Percentiles rank a stretch among this genome's conserved stretches.
These are phyloP conservation scores for Yarrowia galli DNA, from an alignment of 1,139 yeast genomes.

Conservation along the genomic window DNA sequence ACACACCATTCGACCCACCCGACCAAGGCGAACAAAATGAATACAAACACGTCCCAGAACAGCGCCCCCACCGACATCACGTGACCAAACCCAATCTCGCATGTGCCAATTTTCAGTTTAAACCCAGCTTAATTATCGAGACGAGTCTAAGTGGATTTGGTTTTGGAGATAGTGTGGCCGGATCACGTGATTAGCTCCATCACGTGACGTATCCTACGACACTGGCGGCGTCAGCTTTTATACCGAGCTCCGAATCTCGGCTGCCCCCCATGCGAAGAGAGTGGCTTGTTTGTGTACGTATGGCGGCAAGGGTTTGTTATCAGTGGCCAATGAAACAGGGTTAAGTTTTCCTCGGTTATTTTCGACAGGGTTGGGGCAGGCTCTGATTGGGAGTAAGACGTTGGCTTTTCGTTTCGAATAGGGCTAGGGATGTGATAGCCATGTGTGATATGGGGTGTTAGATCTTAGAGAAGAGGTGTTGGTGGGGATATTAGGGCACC, in stretches of 20 bases:
- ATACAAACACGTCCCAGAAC: neutral
- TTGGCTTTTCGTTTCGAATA: constrained; percentile 11
- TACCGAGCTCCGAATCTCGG: too few species aligned
- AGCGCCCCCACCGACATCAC: neutral
- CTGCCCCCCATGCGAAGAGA: too few species aligned
- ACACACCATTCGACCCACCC: neutral
- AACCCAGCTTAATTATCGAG: constrained; percentile 26
- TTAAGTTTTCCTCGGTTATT: constrained; percentile 28
- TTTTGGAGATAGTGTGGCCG: neutral
- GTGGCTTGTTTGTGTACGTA: constrained; percentile 1
- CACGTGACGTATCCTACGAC: neutral
- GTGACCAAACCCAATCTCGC: constrained; percentile 27
- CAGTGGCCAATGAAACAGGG: constrained; percentile 34
- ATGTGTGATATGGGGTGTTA: too few species aligned
- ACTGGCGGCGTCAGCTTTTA: neutral
- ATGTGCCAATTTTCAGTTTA: constrained; percentile 34
- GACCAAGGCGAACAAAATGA: neutral
- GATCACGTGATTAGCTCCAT: neutral
- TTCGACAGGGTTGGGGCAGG: constrained; percentile 5
- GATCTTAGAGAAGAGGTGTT: too few species aligned
- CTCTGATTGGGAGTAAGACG: neutral
- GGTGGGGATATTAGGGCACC: too few species aligned
- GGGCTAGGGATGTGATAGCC: constrained; percentile 25
- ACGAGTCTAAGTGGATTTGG: constrained; percentile 9
- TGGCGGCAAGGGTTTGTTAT: constrained; percentile 19